phyloP scores from a whole-genome alignment of 2,329 filamentous ascomycete species.

The Pseudogymnoascus sp. region DNA sequence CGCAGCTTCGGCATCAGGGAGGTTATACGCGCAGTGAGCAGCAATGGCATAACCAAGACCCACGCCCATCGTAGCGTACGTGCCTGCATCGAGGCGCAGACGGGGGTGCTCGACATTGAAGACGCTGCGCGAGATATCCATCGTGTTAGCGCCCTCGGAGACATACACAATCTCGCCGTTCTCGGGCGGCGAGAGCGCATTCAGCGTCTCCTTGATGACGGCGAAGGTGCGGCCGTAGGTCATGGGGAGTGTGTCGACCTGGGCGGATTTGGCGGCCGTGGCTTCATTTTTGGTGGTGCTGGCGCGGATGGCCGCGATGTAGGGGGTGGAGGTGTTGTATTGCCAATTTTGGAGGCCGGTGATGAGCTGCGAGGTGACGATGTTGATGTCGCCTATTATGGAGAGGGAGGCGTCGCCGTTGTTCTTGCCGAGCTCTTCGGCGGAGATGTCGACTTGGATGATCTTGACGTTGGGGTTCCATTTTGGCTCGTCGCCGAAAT shows the following conservation, averaged over 20 bases:
- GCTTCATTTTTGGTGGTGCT: slow-evolving; percentile 40
- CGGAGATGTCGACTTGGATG: slow-evolving; percentile 47
- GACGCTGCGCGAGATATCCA: slow-evolving; percentile 50
- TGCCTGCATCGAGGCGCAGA: slow-evolving; percentile 49
- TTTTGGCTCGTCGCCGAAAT: slow-evolving; percentile 47
- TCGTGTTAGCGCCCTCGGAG: slow-evolving; percentile 52
- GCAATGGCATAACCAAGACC: slow-evolving; percentile 50
- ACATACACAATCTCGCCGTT: slow-evolving; percentile 46
- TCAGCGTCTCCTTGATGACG: slow-evolving; percentile 43
- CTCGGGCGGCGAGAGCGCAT: slow-evolving; percentile 37
- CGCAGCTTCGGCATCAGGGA: slow-evolving; percentile 30
- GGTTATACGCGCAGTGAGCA: slow-evolving; percentile 48
- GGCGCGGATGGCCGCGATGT: slow-evolving; percentile 28
- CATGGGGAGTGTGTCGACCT: slow-evolving; percentile 35
- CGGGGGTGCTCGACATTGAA: slow-evolving; percentile 48
- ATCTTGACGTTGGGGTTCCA: slow-evolving; percentile 43
- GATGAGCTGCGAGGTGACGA: slow-evolving; percentile 41
- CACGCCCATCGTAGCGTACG: slow-evolving; percentile 53
- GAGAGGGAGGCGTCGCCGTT: slow-evolving; percentile 39
- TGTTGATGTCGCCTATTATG: slow-evolving; percentile 43
- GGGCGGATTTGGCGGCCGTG: slow-evolving; percentile 36
- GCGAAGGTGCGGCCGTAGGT: slow-evolving; percentile 45
- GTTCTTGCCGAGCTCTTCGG: slow-evolving; percentile 48
- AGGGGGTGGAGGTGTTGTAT: slow-evolving; percentile 33
- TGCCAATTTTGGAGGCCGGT: slow-evolving; percentile 36